Evolutionary conservation across 441 rosid genomes (phyloP).

Genomic region (Populus hybrid): DNA sequence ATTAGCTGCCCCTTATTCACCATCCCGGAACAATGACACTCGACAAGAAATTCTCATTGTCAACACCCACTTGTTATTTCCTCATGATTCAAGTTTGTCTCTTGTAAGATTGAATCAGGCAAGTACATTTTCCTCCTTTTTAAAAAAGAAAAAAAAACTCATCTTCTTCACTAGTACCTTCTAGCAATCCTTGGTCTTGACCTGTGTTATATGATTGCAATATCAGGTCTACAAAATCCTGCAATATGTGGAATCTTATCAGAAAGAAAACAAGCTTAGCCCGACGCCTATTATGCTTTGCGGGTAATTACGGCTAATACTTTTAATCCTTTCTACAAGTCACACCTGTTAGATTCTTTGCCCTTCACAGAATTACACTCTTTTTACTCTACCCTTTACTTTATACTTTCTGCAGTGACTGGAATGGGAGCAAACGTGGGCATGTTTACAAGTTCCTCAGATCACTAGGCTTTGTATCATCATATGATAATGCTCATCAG

Average conservation of each 20-base stretch:
- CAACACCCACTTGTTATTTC: conserved; percentile 86
- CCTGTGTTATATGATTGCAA: background rate
- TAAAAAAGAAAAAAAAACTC: too few relatives aligned
- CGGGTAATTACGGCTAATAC: conserved; percentile 47
- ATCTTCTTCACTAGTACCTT: background rate
- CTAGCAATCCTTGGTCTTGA: background rate
- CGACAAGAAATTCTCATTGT: conserved; percentile 75
- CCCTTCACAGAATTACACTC: conserved; percentile 1
- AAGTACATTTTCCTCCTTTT: background rate
- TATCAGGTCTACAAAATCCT: conserved; percentile 75
- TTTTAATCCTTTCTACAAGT: conserved; percentile 13
- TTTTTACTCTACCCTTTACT: background rate
- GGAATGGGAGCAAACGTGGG: conserved; percentile 92
- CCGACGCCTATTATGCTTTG: conserved; percentile 77
- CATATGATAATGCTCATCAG: conserved; percentile 85
- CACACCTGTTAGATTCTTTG: background rate
- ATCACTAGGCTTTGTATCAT: conserved; percentile 81
- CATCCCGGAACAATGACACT: conserved; percentile 38
- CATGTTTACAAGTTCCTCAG: conserved; percentile 87
- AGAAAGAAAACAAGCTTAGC: conserved; percentile 65
- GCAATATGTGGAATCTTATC: conserved; percentile 74
- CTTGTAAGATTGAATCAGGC: conserved; percentile 76
- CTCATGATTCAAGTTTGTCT: conserved; percentile 75
- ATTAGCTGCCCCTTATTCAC: conserved; percentile 52
- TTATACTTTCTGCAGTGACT: conserved; percentile 46